phyloP scores from a whole-genome alignment of 192 early-diverging fungal genomes.

The Spinellus fusiger region DNA sequence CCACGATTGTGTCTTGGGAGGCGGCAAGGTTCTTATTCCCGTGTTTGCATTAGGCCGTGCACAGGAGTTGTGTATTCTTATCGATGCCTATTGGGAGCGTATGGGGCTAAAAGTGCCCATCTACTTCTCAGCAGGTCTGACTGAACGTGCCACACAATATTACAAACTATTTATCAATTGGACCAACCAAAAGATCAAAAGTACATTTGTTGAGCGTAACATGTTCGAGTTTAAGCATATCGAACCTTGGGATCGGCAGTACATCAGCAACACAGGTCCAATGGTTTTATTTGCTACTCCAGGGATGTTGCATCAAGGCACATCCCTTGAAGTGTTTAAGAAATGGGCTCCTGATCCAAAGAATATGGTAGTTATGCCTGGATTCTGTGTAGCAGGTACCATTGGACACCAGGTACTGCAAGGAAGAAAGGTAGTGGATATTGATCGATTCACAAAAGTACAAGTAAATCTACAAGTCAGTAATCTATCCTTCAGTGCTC shows the following conservation, averaged over 20 bases:
- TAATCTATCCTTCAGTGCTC: conserved; percentile 94
- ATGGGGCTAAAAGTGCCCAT: conserved; percentile 87
- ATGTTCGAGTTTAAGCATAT: conserved; percentile 98
- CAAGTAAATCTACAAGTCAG: conserved; percentile 88
- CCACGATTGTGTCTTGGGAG: conserved; percentile 65
- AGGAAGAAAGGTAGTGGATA: conserved; percentile 79
- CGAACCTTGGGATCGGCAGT: conserved; percentile 69
- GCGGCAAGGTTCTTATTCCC: conserved; percentile 91
- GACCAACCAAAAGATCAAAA: conserved; percentile 97
- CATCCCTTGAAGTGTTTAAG: conserved; percentile 88
- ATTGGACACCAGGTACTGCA: conserved; percentile 90
- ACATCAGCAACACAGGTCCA: conserved; percentile 73
- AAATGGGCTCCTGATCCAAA: conserved; percentile 90
- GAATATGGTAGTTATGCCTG: conserved; percentile 98
- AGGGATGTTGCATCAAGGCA: conserved; percentile 97
- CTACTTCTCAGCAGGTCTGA: conserved; percentile 93
- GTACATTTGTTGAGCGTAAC: conserved; percentile 87
- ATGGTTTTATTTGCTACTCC: conserved; percentile 97
- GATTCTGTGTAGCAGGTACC: conserved; percentile 95
- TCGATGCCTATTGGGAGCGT: conserved; percentile 93
- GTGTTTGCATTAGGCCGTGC: conserved; percentile 98
- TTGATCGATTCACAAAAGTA: conserved; percentile 70
- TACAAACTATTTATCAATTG: conserved; percentile 97
- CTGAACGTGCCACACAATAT: conserved; percentile 89
- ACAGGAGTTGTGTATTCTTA: conserved; percentile 94